Conservation (phyloP, 129 eudicot species). For the Lactuca saligna region DNA sequence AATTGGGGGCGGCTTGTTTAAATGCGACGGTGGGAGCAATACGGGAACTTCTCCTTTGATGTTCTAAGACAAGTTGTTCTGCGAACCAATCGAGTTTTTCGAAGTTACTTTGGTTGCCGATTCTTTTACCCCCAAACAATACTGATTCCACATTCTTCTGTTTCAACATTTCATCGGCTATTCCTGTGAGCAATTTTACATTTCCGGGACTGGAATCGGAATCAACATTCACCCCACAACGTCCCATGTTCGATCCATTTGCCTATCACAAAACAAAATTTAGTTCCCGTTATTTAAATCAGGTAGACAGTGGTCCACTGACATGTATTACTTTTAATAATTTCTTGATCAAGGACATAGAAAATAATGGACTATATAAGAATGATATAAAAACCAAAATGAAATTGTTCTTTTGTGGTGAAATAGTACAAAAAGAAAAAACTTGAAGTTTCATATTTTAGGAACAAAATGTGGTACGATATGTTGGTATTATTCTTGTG, state of each 20-base stretch:
- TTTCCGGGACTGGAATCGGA: constrained; percentile 66
- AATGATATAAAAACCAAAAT: too few species aligned
- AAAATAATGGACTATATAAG: neutral
- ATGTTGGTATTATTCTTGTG: neutral
- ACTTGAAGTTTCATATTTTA: neutral
- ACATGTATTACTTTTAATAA: neutral
- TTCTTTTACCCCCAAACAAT: constrained; percentile 75
- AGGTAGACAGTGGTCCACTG: too few species aligned
- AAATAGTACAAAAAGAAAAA: neutral
- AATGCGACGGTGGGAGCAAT: constrained; percentile 99
- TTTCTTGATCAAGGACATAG: neutral
- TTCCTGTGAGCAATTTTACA: constrained; percentile 54
- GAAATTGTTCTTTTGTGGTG: neutral
- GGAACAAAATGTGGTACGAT: neutral
- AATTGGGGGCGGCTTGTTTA: constrained; percentile 57
- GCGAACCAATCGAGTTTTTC: constrained; percentile 98
- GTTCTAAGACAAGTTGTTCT: constrained; percentile 83
- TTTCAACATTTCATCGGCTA: constrained; percentile 91
- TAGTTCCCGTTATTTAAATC: neutral
- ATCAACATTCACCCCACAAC: constrained; percentile 66
- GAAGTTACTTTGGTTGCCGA: constrained; percentile 69
- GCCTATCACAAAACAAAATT: constrained; percentile 42
- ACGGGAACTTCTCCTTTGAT: constrained; percentile 93
- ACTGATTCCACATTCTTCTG: constrained; percentile 90
- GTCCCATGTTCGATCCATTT: constrained; percentile 63